These are phyloP conservation scores for Pichia kudriavzevii DNA, from an alignment of 1,139 yeast species.

Conservation along the genomic window DNA sequence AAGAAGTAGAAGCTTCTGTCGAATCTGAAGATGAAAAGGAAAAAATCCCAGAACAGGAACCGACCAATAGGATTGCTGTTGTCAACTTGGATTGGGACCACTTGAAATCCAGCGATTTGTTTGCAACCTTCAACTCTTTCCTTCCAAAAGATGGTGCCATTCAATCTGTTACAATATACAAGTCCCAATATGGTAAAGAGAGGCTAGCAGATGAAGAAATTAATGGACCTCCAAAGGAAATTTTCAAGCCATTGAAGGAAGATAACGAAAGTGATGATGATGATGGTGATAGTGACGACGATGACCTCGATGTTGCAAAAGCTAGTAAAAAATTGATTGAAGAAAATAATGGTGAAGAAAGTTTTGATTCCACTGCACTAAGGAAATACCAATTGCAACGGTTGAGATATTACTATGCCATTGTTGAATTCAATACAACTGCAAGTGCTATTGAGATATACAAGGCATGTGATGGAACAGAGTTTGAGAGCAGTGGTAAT, in stretches of 20 bases:
- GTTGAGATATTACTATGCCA: conserved; percentile 83
- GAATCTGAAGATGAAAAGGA: conserved; percentile 38
- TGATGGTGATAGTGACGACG: conserved; percentile 37
- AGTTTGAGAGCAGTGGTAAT: conserved; percentile 93
- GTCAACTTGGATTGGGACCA: conserved; percentile 98
- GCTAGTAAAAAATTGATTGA: conserved; percentile 58
- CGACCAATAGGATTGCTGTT: conserved; percentile 73
- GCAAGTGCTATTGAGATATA: conserved; percentile 70
- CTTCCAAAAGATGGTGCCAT: conserved; percentile 73
- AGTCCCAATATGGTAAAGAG: conserved; percentile 90
- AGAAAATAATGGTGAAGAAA: conserved; percentile 56
- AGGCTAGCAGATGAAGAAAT: conserved; percentile 84
- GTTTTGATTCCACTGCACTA: conserved; percentile 61
- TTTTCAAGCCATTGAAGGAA: conserved; percentile 44
- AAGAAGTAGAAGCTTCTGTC: conserved; percentile 14
- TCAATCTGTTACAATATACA: conserved; percentile 66
- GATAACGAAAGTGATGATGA: conserved; percentile 19
- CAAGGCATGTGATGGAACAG: conserved; percentile 87
- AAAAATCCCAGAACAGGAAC: conserved; percentile 79
- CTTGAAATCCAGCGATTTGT: conserved; percentile 71
- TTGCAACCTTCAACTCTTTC: conserved; percentile 86
- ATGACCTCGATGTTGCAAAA: conserved; percentile 34
- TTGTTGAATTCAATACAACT: conserved; percentile 76
- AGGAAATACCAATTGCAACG: conserved; percentile 65
- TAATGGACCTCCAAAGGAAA: conserved; percentile 88